Evolutionary conservation across 495 filamentous ascomycete genomes (phyloP).

Genomic region (Aspergillus campestris): DNA sequence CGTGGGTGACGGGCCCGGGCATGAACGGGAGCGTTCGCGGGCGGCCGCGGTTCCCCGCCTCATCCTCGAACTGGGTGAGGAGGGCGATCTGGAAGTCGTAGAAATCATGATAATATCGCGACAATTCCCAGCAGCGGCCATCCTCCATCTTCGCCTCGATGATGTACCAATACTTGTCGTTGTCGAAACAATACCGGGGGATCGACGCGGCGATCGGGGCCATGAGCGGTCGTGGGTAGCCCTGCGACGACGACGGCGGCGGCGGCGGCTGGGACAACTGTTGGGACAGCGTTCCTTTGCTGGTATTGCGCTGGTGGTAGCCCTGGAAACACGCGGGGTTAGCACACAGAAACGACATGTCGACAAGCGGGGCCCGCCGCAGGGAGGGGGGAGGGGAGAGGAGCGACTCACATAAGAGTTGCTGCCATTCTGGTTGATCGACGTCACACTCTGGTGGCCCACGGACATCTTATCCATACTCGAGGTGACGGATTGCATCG

Average conservation of each 20-base stretch:
- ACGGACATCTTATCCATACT: slow-evolving; percentile 78
- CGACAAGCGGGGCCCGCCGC: background rate
- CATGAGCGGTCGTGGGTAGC: slow-evolving; percentile 28
- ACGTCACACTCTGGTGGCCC: slow-evolving; percentile 27
- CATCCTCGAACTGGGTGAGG: slow-evolving; percentile 85
- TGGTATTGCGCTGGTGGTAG: slow-evolving; percentile 42
- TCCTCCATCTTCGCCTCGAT: slow-evolving; percentile 90
- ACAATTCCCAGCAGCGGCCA: slow-evolving; percentile 84
- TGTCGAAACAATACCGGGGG: slow-evolving; percentile 89
- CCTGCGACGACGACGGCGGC: slow-evolving; percentile 7
- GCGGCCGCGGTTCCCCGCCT: slow-evolving; percentile 73
- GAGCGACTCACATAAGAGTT: slow-evolving; percentile 40
- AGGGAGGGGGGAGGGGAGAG: background rate
- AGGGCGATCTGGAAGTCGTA: slow-evolving; percentile 98
- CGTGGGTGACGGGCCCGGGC: slow-evolving; percentile 95
- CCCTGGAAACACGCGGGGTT: slow-evolving; percentile 12
- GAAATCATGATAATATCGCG: slow-evolving; percentile 94
- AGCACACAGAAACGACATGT: background rate
- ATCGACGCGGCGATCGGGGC: slow-evolving; percentile 73
- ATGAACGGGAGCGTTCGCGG: slow-evolving; percentile 90
- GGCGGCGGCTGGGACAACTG: slow-evolving; percentile 18
- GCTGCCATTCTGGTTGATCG: slow-evolving; percentile 29
- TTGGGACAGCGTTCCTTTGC: slow-evolving; percentile 29
- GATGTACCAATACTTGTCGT: slow-evolving; percentile 98
- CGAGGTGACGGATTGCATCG: slow-evolving; percentile 48